Conservation (phyloP, 1,284 basidiomycete species). For the Ceratobasidium sp. region DNA sequence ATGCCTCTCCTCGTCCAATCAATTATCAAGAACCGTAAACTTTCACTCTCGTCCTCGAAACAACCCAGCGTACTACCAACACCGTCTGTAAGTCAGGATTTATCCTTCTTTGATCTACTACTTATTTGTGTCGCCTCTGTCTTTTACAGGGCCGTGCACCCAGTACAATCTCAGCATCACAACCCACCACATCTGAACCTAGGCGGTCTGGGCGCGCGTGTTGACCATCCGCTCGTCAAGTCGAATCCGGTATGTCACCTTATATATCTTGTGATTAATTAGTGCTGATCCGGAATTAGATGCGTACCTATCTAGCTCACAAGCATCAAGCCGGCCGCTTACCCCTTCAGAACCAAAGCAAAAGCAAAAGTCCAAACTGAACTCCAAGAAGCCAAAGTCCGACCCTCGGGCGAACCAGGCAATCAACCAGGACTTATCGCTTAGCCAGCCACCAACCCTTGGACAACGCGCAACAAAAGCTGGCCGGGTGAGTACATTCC, state of each 20-base stretch:
- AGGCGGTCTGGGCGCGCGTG: neutral
- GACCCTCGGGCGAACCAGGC: neutral
- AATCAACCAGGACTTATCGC: conserved; percentile 5
- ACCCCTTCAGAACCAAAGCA: neutral
- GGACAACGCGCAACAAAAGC: neutral
- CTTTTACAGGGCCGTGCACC: no score
- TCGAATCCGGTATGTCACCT: neutral
- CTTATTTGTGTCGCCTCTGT: no score
- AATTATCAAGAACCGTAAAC: no score
- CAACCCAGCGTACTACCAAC: no score
- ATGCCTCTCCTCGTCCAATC: no score
- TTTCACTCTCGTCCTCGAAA: no score
- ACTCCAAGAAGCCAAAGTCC: neutral
- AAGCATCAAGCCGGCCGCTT: neutral
- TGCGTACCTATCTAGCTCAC: neutral
- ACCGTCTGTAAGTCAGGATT: no score
- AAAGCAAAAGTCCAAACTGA: neutral
- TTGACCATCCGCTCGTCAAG: neutral
- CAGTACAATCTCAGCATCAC: neutral
- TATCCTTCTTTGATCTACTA: no score
- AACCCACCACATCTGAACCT: neutral
- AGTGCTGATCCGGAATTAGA: neutral
- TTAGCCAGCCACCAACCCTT: neutral
- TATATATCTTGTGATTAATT: neutral
- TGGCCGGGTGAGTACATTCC: conserved; percentile 6